Percentiles rank a stretch among this genome's conserved stretches.
phyloP scores from a whole-genome alignment of 2,329 filamentous ascomycete species.

The Aulographum hederae region DNA sequence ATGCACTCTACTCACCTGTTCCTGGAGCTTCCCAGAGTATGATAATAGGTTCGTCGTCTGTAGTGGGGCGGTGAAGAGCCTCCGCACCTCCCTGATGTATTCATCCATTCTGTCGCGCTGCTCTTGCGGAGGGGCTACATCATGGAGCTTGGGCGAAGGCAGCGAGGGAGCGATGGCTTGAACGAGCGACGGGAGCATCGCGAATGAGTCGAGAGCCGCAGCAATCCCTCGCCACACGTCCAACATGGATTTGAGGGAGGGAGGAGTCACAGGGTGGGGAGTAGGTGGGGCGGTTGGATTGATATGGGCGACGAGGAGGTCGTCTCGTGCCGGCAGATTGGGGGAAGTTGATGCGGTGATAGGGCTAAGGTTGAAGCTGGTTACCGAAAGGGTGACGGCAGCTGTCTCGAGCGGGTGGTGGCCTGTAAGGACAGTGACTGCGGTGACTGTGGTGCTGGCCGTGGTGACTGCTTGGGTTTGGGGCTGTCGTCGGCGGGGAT shows the following conservation, averaged over 20 bases:
- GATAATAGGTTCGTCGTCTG: constrained; percentile 20
- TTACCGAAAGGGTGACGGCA: too few species aligned
- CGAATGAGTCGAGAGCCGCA: constrained; percentile 17
- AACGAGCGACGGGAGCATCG: constrained; percentile 18
- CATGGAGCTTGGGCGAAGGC: constrained; percentile 14
- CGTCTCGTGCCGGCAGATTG: too few species aligned
- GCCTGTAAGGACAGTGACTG: too few species aligned
- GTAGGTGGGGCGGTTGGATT: not conserved
- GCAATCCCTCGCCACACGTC: constrained; percentile 21
- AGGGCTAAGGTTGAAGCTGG: too few species aligned
- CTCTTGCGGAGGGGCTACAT: constrained; percentile 21
- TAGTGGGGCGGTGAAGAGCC: constrained; percentile 24
- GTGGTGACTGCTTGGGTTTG: too few species aligned
- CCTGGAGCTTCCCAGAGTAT: constrained; percentile 25
- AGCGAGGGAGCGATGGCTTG: constrained; percentile 14
- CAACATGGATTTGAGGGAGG: constrained; percentile 11
- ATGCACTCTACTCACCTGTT: too few species aligned
- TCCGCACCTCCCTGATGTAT: constrained; percentile 23
- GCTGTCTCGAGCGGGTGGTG: too few species aligned
- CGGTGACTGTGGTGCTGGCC: too few species aligned
- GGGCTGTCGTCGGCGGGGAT: too few species aligned
- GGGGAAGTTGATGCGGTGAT: too few species aligned
- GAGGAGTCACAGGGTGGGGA: constrained; percentile 5
- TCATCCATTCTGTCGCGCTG: constrained; percentile 25
- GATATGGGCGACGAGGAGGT: not conserved